phyloP scores from a whole-genome alignment of 2,329 filamentous ascomycete genomes.

The Cladosporium velox region DNA sequence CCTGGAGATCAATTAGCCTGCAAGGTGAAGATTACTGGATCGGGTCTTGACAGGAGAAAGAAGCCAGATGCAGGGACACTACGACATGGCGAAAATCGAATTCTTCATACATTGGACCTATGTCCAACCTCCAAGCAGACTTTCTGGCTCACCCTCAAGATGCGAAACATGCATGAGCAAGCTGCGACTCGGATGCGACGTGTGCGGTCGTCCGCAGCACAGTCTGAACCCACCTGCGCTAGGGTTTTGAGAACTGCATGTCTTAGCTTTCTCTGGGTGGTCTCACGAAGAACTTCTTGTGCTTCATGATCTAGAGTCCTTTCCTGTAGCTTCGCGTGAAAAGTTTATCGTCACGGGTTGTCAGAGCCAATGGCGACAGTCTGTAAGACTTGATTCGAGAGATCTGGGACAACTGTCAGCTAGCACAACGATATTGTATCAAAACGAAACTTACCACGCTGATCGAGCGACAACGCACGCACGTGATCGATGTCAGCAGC shows the following conservation, averaged over 20 bases:
- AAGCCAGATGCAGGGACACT: background rate
- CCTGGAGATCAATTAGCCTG: background rate
- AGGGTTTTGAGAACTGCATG: too few species aligned
- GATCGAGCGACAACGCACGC: background rate
- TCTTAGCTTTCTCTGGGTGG: too few species aligned
- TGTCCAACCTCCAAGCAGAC: too few species aligned
- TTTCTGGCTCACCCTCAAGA: background rate
- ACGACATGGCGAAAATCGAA: background rate
- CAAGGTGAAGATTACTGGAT: background rate
- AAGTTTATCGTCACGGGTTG: background rate
- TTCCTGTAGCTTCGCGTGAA: background rate
- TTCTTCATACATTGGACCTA: background rate
- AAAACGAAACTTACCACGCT: background rate
- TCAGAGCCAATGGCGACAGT: background rate
- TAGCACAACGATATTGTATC: background rate
- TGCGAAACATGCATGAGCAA: background rate
- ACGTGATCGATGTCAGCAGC: background rate
- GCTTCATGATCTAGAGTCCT: background rate
- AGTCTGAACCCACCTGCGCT: background rate
- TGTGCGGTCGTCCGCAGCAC: background rate
- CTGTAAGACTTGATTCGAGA: background rate
- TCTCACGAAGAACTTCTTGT: too few species aligned
- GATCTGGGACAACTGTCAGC: background rate
- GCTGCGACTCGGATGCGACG: background rate
- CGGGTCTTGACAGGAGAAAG: background rate